A percentile compares a stretch with the other conserved stretches of the same genome.
phyloP scores from a whole-genome alignment of 2,329 filamentous ascomycete species.

The Colletotrichum camelliae region DNA sequence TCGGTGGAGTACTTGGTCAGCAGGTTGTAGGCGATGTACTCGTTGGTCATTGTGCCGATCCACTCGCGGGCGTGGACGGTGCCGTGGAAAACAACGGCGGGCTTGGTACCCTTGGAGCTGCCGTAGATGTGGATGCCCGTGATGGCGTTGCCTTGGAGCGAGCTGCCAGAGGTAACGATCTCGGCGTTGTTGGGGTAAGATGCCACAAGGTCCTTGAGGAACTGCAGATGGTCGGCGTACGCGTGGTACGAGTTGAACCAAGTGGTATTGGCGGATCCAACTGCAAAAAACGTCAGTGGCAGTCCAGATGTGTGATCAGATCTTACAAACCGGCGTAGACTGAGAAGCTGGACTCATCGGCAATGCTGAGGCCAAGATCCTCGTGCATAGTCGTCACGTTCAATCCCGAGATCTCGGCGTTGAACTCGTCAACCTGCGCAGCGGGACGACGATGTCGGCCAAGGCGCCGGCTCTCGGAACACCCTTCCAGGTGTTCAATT shows the following conservation, averaged over 20 bases:
- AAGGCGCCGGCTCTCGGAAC: conserved; percentile 36
- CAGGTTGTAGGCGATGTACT: conserved; percentile 51
- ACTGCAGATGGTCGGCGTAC: conserved; percentile 48
- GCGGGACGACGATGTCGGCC: conserved; percentile 47
- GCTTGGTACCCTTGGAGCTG: conserved; percentile 39
- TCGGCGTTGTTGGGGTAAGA: conserved; percentile 43
- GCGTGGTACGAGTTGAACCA: conserved; percentile 54
- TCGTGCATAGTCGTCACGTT: conserved; percentile 40
- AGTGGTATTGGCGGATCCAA: conserved; percentile 25
- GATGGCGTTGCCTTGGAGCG: conserved; percentile 52
- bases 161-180: conserved; percentile 46
- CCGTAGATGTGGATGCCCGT: conserved; percentile 59
- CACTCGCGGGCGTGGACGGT: conserved; percentile 59
- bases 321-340: conserved; percentile 25
- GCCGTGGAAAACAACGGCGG: conserved; percentile 52
- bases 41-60: conserved; percentile 47
- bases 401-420: conserved; percentile 33
- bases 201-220: conserved; percentile 40
- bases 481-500: conserved; percentile 42
- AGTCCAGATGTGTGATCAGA: background rate
- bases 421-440: conserved; percentile 36
- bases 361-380: conserved; percentile 43
- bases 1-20: conserved; percentile 39
- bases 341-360: conserved; percentile 36
- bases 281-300: background rate